phyloP scores from a whole-genome alignment of 768 basidiomycete species.

The Pleurotus djamor region DNA sequence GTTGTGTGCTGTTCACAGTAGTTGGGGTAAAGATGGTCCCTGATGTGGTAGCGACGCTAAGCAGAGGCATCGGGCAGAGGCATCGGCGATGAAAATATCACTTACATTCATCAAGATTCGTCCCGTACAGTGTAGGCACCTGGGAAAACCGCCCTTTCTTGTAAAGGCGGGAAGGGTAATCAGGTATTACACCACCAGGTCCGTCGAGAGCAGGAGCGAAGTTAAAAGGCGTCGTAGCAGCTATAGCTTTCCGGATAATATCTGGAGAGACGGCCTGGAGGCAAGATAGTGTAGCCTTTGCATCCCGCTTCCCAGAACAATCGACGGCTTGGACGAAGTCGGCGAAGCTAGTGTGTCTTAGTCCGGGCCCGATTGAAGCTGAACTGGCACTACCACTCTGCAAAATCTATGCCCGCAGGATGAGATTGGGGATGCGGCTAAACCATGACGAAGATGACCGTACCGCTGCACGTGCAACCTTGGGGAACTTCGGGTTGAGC shows the following conservation, averaged over 20 bases:
- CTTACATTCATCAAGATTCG: too few relatives aligned
- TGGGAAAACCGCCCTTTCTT: background rate
- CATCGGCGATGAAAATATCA: too few relatives aligned
- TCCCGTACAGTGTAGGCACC: too few relatives aligned
- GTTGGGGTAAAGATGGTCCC: too few relatives aligned
- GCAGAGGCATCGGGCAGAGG: too few relatives aligned
- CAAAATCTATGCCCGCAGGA: conserved; percentile 29
- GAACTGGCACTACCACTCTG: conserved; percentile 37
- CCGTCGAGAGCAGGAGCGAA: too few relatives aligned
- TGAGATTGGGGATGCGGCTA: background rate
- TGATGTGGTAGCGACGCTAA: too few relatives aligned
- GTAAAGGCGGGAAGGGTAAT: conserved; percentile 29
- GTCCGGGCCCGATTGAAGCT: conserved; percentile 18
- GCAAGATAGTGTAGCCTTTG: conserved; percentile 19
- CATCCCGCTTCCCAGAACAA: conserved; percentile 5
- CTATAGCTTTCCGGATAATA: conserved; percentile 15
- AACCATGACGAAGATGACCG: background rate
- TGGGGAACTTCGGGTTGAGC: conserved; percentile 23
- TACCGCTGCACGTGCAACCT: conserved; percentile 28
- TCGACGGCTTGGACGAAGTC: background rate
- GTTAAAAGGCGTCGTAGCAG: background rate
- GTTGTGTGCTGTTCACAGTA: too few relatives aligned
- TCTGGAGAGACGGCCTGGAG: conserved; percentile 23
- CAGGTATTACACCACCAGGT: too few relatives aligned
- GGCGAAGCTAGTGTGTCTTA: background rate